phyloP scores from a whole-genome alignment of 768 basidiomycete genomes.

The Lentinula sp. region DNA sequence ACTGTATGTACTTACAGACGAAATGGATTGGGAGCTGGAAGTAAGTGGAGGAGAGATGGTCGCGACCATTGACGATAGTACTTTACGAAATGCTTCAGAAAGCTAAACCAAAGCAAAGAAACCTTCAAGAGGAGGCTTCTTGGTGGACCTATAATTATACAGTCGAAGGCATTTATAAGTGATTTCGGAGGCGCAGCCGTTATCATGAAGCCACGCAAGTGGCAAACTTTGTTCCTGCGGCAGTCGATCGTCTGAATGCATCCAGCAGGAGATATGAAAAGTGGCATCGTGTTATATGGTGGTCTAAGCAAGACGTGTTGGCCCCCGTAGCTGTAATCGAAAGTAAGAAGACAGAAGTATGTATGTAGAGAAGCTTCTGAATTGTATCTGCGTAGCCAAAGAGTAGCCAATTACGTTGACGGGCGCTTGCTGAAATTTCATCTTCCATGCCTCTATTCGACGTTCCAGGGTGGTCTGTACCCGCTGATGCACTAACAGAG shows the following conservation, averaged over 20 bases:
- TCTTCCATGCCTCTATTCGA: slow-evolving; percentile 47
- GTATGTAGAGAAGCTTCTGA: too few relatives aligned
- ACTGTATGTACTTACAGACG: not conserved
- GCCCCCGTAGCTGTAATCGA: too few relatives aligned
- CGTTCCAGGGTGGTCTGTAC: slow-evolving; percentile 65
- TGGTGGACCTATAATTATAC: too few relatives aligned
- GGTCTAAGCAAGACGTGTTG: not conserved
- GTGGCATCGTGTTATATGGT: not conserved
- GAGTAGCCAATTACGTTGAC: too few relatives aligned
- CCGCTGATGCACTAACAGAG: slow-evolving; percentile 32
- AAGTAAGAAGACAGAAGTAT: too few relatives aligned
- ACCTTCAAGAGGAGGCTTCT: not conserved
- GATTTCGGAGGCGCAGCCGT: not conserved
- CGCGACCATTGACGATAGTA: not conserved
- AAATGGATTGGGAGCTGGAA: not conserved
- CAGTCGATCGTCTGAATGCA: not conserved
- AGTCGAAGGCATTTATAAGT: too few relatives aligned
- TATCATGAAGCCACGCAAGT: not conserved
- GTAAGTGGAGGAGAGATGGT: not conserved
- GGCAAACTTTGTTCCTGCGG: not conserved
- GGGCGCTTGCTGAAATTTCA: not conserved
- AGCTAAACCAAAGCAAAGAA: not conserved
- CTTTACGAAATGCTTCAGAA: not conserved
- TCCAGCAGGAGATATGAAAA: not conserved
- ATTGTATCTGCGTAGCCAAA: too few relatives aligned